phyloP scores from a whole-genome alignment of 768 basidiomycete genomes.

The Infundibulicybe gibba region DNA sequence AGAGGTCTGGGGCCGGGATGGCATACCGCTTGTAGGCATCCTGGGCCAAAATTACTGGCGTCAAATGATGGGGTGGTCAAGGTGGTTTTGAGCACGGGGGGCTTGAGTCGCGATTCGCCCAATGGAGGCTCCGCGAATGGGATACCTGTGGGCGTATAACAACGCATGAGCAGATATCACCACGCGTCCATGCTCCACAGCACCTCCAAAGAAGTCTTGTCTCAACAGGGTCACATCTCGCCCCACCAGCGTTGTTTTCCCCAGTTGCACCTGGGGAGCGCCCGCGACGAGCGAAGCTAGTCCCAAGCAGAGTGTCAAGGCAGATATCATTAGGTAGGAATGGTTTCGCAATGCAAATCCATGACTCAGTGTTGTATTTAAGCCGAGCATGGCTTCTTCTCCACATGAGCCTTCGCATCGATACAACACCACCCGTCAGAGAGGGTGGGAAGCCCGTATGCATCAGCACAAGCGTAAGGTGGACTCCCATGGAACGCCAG shows the following conservation, averaged over 20 bases:
- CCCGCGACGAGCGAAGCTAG: constrained; percentile 6
- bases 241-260: constrained; percentile 34
- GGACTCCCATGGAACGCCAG: too few species aligned
- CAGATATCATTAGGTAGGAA: too few species aligned
- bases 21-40: not conserved
- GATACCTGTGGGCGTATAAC: constrained; percentile 38
- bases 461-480: too few species aligned
- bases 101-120: constrained; percentile 40
- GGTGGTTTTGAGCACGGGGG: constrained; percentile 41
- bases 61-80: constrained; percentile 31
- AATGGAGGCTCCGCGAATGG: constrained; percentile 54
- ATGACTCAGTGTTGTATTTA: too few species aligned
- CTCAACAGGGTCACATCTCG: constrained; percentile 25
- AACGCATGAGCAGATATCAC: not conserved
- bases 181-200: not conserved
- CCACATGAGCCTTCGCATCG: too few species aligned
- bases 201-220: constrained; percentile 49
- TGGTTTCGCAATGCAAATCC: too few species aligned
- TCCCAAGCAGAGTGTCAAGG: too few species aligned
- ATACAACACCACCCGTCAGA: too few species aligned
- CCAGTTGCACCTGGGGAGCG: constrained; percentile 33
- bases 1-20: not conserved
- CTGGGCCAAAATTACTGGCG: constrained; percentile 40
- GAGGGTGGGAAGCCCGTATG: too few species aligned
- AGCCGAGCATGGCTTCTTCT: too few species aligned